Base-by-base conservation (phyloP, 2,329 filamentous ascomycete species). In the Scleromitrula shiraiana region DNA sequence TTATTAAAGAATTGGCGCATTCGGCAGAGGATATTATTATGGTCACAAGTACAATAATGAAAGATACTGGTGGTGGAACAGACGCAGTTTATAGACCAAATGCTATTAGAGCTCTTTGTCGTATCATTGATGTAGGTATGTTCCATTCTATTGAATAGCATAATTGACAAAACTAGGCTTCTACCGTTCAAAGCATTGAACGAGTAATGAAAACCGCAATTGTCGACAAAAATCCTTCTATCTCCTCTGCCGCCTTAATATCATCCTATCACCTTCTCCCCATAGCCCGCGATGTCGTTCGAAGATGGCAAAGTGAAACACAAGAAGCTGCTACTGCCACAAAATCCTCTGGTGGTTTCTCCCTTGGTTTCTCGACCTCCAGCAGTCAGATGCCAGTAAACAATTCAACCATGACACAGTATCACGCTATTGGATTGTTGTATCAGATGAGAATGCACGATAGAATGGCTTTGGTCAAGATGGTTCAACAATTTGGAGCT, bases 1-100 rank as follows among this genome's bases (percentile, higher is more conserved):
- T 96, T 66, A 88, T 97, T 74, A 98, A 97, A 80, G 93, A 98
- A 77, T 77, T 98, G 63, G 88, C 91, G 58, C 82, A 83, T 68
- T 95, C 89, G 20, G 93, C 93, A 50, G 89, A 97, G 73, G 93
- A 98, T 76, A 94, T 96, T 56, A 98, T 98, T 67, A 97, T 98
- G 93, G 93, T 96, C 53, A 98, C 93, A 15, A 95, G 88, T 70
- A 96, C 91, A 59, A 96, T 98, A 61, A 98, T 97, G 93, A 98
- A 98, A 75, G 93, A 98, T 68, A 96, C 91, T 9, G 89, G 90
- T 44, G 89, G 94, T 55, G 88, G 90, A 63, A 96, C 88, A 63
- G 93, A 97, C 65, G 85, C 90, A 45, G 82, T 96, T 49, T 96
- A 90, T 73, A 80, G 93, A 62, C 88, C 93, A 44, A 98, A 98